Base-by-base conservation (phyloP, 169 alveolate genomes). In the Amoebophrya sp. region DNA sequence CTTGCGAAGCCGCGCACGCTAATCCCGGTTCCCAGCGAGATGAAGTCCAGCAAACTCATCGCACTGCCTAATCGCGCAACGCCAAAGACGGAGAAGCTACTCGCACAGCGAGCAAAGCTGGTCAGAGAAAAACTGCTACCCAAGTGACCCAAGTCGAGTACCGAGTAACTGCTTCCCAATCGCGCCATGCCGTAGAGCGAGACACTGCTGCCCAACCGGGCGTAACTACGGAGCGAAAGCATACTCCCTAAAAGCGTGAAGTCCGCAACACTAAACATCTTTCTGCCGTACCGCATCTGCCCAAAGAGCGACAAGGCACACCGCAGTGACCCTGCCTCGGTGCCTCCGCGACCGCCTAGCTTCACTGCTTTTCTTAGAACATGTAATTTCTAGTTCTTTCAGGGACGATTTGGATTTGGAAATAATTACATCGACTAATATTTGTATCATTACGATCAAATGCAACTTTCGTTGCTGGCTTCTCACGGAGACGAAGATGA, bases 11-110 rank as follows among this genome's bases (percentile, higher is more conserved):
- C 36, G 53, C 90, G 36, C 53, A 89, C 90, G 41, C 41, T 26
- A 26, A 89, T 14, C 2, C 53, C 90, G n/a, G 90, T 34, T n/a
- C 90, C 90, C 90, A 89, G 18, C 34, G 24, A 24, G 47, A 89
- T 89, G 90, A 89, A 89, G 47, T 89, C 90, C 33, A 40, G 36
- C 0, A 40, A 34, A 14, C 54, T 36, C 90, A 34, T 36, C 53
- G 53, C 40, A 2, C 54, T 24, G 23, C 90, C 90, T 6, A 89
- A 47, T 40, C 90, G 0, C 18, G 90, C 40, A 14, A 40, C 40
- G n/a, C 90, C 90, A 47, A 89, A 89, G 53, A 40, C 40, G 33
- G 90, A 89, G 90, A 89, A 34, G n/a, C 54, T 36, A 40, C 53
- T 34, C 54, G 53, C 90, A 10, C 36, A 34, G 54, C 90, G 36